These are phyloP conservation scores for Aegilops tauschii DNA, from an alignment of 176 grass and related monocot genomes.

Conservation along the genomic window DNA sequence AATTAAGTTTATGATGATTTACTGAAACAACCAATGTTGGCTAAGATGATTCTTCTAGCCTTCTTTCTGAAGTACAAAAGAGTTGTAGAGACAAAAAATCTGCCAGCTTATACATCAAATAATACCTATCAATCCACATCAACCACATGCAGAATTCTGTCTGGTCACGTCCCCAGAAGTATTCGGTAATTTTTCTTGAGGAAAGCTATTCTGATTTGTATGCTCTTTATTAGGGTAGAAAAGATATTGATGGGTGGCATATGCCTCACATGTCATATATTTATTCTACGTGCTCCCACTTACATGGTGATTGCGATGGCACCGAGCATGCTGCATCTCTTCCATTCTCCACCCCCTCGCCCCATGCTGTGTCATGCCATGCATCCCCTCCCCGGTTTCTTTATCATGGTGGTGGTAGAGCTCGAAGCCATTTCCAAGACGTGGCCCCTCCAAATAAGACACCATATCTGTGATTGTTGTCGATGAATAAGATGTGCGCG, in stretches of 20 bases:
- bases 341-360: neutral
- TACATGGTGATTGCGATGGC: neutral
- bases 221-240: neutral
- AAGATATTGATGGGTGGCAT: neutral
- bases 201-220: neutral
- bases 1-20: slow-evolving; percentile 1
- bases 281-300: neutral
- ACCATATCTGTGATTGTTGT: neutral
- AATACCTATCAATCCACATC: neutral
- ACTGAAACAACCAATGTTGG: neutral
- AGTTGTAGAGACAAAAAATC: neutral
- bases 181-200: neutral
- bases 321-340: neutral
- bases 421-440: neutral
- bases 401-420: neutral
- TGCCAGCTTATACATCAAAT: neutral
- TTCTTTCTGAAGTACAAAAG: neutral
- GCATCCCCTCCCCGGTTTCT: neutral
- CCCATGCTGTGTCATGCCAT: neutral
- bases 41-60: neutral
- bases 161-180: neutral
- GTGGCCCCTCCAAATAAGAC: neutral
- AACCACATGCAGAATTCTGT: neutral
- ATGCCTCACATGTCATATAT: neutral
- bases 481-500: neutral